These are phyloP conservation scores for Diutina siamensis DNA, from an alignment of 1,139 yeast genomes.

Conservation along the genomic window DNA sequence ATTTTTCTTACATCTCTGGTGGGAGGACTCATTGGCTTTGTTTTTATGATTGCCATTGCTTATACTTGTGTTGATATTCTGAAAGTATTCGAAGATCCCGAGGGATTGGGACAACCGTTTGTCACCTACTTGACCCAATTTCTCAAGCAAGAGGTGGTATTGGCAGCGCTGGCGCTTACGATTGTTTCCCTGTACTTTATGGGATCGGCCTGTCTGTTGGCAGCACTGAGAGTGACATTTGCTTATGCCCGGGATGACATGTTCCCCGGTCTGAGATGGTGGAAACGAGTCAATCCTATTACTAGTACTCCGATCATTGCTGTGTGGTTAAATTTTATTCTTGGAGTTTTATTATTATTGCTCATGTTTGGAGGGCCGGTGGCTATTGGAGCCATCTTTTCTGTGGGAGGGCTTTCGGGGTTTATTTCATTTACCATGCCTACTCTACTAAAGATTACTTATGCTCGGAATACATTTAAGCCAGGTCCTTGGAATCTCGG, in stretches of 20 bases:
- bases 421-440: conserved; percentile 65
- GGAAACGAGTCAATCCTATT: conserved; percentile 38
- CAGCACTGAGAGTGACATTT: conserved; percentile 59
- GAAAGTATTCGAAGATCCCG: conserved; percentile 32
- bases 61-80: conserved; percentile 48
- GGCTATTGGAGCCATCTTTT: conserved; percentile 66
- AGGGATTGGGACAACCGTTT: conserved; percentile 54
- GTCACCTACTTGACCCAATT: conserved; percentile 47
- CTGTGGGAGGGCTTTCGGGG: conserved; percentile 67
- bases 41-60: conserved; percentile 54
- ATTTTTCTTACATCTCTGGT: conserved; percentile 51
- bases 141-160: conserved; percentile 30
- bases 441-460: conserved; percentile 47
- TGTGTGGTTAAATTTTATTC: conserved; percentile 48
- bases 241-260: conserved; percentile 65
- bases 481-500: conserved; percentile 72
- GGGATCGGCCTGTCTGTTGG: conserved; percentile 60
- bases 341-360: conserved; percentile 47
- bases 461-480: conserved; percentile 39
- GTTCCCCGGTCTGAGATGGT: conserved; percentile 46
- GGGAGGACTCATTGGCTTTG: conserved; percentile 54
- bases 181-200: conserved; percentile 49
- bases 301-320: conserved; percentile 63
- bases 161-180: conserved; percentile 49
- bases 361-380: conserved; percentile 52